Evolutionary conservation across 352 stramenopile species (phyloP).

Genomic region (Pythium sukuiense): DNA sequence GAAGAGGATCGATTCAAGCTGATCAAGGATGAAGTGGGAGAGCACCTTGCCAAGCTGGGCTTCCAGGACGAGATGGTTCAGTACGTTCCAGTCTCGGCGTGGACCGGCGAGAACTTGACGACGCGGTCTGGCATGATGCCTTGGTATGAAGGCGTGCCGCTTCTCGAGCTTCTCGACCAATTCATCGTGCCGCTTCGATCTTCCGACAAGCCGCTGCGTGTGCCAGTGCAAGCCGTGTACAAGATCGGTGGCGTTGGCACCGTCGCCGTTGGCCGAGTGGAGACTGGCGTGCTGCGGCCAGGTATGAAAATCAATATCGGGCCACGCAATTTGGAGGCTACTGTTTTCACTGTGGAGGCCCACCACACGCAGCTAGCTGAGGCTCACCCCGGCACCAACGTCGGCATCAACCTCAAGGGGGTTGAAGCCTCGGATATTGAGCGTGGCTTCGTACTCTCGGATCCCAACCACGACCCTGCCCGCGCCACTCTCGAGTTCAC

Average conservation of each 20-base stretch:
- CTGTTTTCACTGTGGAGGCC: slow-evolving; percentile 97
- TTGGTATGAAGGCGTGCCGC: slow-evolving; percentile 94
- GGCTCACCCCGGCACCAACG: slow-evolving; percentile 93
- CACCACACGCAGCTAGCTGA: slow-evolving; percentile 94
- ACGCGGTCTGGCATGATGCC: slow-evolving; percentile 93
- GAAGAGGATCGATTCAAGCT: slow-evolving; percentile 92
- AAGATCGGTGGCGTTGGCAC: slow-evolving; percentile 98
- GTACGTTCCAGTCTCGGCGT: slow-evolving; percentile 97
- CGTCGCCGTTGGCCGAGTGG: slow-evolving; percentile 95
- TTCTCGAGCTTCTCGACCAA: slow-evolving; percentile 93
- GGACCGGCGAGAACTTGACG: slow-evolving; percentile 97
- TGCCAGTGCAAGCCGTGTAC: slow-evolving; percentile 97
- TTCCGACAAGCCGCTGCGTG: slow-evolving; percentile 94
- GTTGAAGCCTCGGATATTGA: slow-evolving; percentile 93
- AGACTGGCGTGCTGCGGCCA: slow-evolving; percentile 95
- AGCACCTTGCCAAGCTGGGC: slow-evolving; percentile 95
- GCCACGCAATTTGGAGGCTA: slow-evolving; percentile 86
- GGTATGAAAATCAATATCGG: slow-evolving; percentile 93
- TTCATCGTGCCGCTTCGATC: slow-evolving; percentile 91
- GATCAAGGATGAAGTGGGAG: slow-evolving; percentile 92
- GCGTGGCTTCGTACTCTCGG: slow-evolving; percentile 93
- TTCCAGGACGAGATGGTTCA: slow-evolving; percentile 95
- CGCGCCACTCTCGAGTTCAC: slow-evolving; percentile 86
- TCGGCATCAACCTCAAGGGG: slow-evolving; percentile 98
- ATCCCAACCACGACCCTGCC: slow-evolving; percentile 93